These are phyloP conservation scores for Scheffersomyces lignosus DNA, from an alignment of 805 yeast species.

Conservation along the genomic window DNA sequence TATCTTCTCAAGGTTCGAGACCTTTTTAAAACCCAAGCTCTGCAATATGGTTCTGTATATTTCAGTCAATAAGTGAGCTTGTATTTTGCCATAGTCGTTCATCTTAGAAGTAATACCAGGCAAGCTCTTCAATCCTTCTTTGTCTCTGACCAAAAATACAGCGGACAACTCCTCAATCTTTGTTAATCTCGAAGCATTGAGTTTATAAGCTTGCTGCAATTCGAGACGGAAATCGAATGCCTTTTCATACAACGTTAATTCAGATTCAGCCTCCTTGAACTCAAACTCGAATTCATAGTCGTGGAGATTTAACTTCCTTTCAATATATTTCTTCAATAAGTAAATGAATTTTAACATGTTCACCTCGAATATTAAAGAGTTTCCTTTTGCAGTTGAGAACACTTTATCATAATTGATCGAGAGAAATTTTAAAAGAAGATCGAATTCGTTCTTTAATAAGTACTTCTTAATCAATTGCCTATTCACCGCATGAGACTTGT, in stretches of 20 bases:
- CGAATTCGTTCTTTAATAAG: constrained; percentile 47
- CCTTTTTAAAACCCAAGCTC: constrained; percentile 20
- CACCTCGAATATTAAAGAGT: constrained; percentile 24
- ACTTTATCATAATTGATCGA: constrained; percentile 25
- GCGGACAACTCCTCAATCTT: constrained; percentile 21
- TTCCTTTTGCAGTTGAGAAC: constrained; percentile 3
- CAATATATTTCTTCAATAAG: constrained; percentile 21
- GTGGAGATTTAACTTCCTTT: constrained; percentile 12
- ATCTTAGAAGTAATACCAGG: constrained; percentile 21
- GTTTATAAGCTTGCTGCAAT: constrained; percentile 16
- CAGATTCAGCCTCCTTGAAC: constrained; percentile 3
- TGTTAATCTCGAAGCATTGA: constrained; percentile 1
- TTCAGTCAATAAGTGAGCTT: constrained; percentile 16
- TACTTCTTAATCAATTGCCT: constrained; percentile 41
- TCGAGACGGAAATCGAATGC: constrained; percentile 17
- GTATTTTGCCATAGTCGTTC: constrained; percentile 18
- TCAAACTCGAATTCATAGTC: constrained; percentile 15
- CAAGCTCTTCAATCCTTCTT: constrained; percentile 17
- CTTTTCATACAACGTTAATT: constrained; percentile 15
- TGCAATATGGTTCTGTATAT: constrained; percentile 27
- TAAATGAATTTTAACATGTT: constrained; percentile 23
- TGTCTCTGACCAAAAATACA: constrained; percentile 21
- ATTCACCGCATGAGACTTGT: constrained; percentile 26
- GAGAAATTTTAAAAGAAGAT: constrained; percentile 40
- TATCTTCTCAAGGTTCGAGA: constrained; percentile 33